Evolutionary conservation across 2,329 filamentous ascomycete species (phyloP).

Genomic region (Coniochaeta ligniaria): DNA sequence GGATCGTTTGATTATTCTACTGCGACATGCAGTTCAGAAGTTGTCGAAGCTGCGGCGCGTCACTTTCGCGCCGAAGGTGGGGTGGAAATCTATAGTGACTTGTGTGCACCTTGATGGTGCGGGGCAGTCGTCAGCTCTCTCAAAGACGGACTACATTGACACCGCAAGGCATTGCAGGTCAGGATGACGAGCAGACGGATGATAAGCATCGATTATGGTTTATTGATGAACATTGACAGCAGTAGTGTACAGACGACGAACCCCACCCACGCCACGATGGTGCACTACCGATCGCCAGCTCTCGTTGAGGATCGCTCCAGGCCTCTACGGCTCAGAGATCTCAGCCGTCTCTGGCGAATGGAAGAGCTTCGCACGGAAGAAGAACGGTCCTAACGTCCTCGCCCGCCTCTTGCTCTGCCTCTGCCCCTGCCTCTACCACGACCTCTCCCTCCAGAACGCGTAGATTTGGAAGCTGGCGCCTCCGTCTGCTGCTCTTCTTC

Average conservation of each 20-base stretch:
- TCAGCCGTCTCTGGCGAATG: background rate
- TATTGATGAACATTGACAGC: background rate
- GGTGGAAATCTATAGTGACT: background rate
- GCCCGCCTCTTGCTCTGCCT: slow-evolving; percentile 23
- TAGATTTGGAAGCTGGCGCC: slow-evolving; percentile 28
- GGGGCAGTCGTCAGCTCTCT: background rate
- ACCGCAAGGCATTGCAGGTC: background rate
- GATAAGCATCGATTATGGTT: background rate
- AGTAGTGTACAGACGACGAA: background rate
- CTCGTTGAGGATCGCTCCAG: background rate
- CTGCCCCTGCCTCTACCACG: slow-evolving; percentile 18
- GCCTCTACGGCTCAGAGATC: background rate
- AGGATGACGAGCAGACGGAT: background rate
- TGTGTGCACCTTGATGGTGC: background rate
- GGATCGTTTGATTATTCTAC: no score
- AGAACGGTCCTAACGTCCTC: slow-evolving; percentile 5
- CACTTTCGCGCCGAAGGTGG: background rate
- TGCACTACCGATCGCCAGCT: background rate
- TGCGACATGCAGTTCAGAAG: no score
- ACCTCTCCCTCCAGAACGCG: slow-evolving; percentile 26
- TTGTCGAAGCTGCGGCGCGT: background rate
- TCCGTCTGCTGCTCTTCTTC: slow-evolving; percentile 25
- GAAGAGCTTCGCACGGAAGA: slow-evolving; percentile 3
- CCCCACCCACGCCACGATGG: background rate
- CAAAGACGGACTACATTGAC: background rate